Percentiles rank a stretch among this genome's conserved stretches.
These are phyloP conservation scores for Rhexocercosporidium sp. DNA, from an alignment of 2,329 filamentous ascomycete genomes.

Conservation along the genomic window DNA sequence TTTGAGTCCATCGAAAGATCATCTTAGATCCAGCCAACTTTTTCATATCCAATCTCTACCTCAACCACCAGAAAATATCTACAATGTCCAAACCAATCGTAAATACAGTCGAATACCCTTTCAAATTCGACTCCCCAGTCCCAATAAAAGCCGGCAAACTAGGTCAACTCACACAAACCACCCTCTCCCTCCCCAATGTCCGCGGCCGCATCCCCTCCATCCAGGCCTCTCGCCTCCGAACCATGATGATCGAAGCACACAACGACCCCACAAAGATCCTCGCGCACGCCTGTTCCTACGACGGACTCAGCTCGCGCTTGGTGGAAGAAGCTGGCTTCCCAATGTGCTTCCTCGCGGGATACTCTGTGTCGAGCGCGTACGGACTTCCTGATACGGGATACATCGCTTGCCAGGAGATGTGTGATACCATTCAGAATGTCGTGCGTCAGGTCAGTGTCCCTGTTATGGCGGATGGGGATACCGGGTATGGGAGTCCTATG, in stretches of 20 bases:
- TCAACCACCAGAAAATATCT: background rate
- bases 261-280: slow-evolving; percentile 50
- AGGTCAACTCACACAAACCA: slow-evolving; percentile 22
- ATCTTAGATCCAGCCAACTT: no score
- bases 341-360: background rate
- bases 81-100: slow-evolving; percentile 34
- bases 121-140: slow-evolving; percentile 37
- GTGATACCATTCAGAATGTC: slow-evolving; percentile 50
- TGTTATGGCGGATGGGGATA: slow-evolving; percentile 53
- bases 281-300: slow-evolving; percentile 50
- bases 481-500: slow-evolving; percentile 54
- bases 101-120: slow-evolving; percentile 43
- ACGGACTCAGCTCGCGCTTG: slow-evolving; percentile 50
- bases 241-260: slow-evolving; percentile 49
- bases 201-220: slow-evolving; percentile 46
- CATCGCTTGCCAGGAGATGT: slow-evolving; percentile 54
- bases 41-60: no score
- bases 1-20: no score
- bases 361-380: slow-evolving; percentile 46
- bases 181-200: slow-evolving; percentile 38
- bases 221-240: slow-evolving; percentile 46
- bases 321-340: slow-evolving; percentile 33
- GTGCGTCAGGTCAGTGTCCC: slow-evolving; percentile 47
- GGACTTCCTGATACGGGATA: slow-evolving; percentile 55
- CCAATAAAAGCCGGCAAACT: slow-evolving; percentile 18